Evolutionary conservation across 2,329 filamentous ascomycete species (phyloP), one percentile per base, ranked within the genome.

Genomic region (Myriosclerotinia scirpicola): DNA sequence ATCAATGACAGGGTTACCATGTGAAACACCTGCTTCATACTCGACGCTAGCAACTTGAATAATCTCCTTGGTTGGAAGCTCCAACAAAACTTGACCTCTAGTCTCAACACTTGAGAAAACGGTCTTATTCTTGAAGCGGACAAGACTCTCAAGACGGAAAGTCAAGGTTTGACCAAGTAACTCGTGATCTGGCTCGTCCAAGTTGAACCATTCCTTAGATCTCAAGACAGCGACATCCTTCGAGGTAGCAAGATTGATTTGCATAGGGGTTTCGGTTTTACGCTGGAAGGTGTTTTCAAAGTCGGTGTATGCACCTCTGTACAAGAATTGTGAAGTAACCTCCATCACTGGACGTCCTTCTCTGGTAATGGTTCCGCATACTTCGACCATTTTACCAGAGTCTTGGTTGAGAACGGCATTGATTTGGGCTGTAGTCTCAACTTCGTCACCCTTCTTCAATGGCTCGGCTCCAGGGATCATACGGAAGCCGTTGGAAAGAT

Each of bases 201-300:
- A 82, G 71, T 89, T 88, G 83, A 99, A 97, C 95, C 95, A 99
- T 78, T 98, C 90, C 85, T 99, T 99, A 34, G 94, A 97, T 75
- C 91, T 90, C 60, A 99, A 85, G 30, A 99, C 90, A 56, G 95
- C 94, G 52, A 99, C 89, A 74, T 99, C 96, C 81, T 95, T 96
- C 76, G 86, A 89, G 3, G 92, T 93, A 17, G 84, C 88, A 59
- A 99, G 85, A 76, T 96, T 90, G 38, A 99, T 83, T 80, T 99
- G 91, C 84, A 98, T 95, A 0, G 94, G 93, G 1, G 91, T 96
- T 81, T 99, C 95, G 8, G 89, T 87, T 85, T 97, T 98, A 77
- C 95, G 91, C 81, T 98, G 93, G 88, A 99, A 99, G 8, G 96
- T 99, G 81, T 97, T 99, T 81, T 97, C 91, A 74, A 87, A 99